These are phyloP conservation scores for Solanum tarapatanum DNA, from an alignment of 257 asterid genomes.

Conservation along the genomic window DNA sequence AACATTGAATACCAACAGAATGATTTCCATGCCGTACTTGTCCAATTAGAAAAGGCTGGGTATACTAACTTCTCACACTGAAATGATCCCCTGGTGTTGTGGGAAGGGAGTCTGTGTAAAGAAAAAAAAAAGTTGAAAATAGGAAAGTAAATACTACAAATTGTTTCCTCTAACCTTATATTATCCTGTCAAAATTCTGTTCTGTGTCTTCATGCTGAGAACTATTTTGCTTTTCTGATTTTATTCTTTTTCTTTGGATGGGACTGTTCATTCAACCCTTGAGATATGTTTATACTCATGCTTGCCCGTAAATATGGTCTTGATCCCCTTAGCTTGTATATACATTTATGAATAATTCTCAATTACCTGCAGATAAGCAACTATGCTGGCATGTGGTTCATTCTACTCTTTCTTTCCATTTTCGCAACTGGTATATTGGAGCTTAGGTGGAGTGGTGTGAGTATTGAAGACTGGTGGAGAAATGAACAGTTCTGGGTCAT, in stretches of 20 bases:
- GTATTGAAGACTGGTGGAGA: conserved; percentile 91
- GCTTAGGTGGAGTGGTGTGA: conserved; percentile 85
- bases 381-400: conserved; percentile 77
- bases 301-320: neutral
- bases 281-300: neutral
- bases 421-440: conserved; percentile 74
- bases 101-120: neutral
- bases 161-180: neutral
- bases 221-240: neutral
- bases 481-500: conserved; percentile 97
- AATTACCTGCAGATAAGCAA: conserved; percentile 68
- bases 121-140: neutral
- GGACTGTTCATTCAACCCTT: neutral
- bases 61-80: neutral
- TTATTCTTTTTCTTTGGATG: neutral
- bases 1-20: neutral
- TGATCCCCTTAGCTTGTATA: neutral
- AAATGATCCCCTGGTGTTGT: neutral
- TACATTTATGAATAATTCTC: neutral
- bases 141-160: neutral
- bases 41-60: neutral
- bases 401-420: conserved; percentile 72
- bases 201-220: neutral
- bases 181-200: neutral
- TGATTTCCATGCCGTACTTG: neutral